Evolutionary conservation across 768 basidiomycete genomes (phyloP), one percentile per base, ranked within the genome.

Genomic region (Pleurotus eryngii): DNA sequence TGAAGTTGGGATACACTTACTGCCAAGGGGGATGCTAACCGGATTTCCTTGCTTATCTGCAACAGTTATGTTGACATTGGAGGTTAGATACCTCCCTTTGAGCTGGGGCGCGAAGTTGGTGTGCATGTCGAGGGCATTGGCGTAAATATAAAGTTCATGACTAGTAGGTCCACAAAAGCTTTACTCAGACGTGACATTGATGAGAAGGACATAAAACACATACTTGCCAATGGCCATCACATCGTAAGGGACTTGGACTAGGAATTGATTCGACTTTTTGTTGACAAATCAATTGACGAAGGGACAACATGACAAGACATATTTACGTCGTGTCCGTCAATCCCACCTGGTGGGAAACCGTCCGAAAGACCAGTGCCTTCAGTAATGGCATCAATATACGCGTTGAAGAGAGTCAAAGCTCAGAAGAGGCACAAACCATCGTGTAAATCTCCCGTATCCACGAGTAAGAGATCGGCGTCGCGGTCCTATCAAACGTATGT

Each of bases 1-100:
- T 11, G 18, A 37, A 8, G 8, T 35, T 12, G 22, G 12, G 17
- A 27, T 30, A 9, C 15, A 59, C 67, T 46, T 59, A 74, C 73
- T 69, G 45, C 75, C 81, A 49, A 77, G 70, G 1, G 76, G 72
- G 4, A 70, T 65, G 47, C 61, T 75, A 26, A 73, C 69, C 3
- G 68, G 65, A 35, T 74, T 63, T 30, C 73, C 72, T n/a, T 73
- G 57, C 35, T 70, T 63, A 63, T 81, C 78, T 14, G 76, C 60
- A 8, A 89, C 65, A 2, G 92, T 93, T 66, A 96, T 90, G 72
- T 95, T 90, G 56, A 84, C 89, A 64, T 96, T 96, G 2, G 87
- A 90, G 1, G 91, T 85, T 47, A 97, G 72, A 68, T 93, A 95
- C 46, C 85, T 79, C 5, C 89, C 91, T 6, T 81, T 76, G 69